Evolutionary conservation across 371 early-diverging fungal species (phyloP).

Genomic region (Mortierella sp.): DNA sequence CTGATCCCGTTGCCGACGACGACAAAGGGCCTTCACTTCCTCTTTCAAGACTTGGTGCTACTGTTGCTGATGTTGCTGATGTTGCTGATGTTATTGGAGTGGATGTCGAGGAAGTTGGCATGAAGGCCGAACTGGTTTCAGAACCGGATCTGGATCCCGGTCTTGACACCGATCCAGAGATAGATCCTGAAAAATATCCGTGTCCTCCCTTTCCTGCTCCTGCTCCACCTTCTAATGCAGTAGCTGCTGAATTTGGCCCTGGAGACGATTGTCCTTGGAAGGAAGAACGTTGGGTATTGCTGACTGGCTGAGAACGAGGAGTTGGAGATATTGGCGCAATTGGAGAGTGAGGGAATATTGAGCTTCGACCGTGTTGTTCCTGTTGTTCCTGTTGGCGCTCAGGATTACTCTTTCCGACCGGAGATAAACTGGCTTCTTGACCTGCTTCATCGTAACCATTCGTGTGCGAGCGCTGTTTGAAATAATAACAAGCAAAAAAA

Average conservation of each 20-base stretch:
- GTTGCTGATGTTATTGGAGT: conserved; percentile 5
- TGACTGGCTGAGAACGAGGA: neutral
- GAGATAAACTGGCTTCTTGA: conserved; percentile 14
- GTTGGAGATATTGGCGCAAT: conserved; percentile 1
- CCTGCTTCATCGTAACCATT: conserved; percentile 17
- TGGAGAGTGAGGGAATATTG: conserved; percentile 7
- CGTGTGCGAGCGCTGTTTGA: conserved; percentile 37
- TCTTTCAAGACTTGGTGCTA: neutral
- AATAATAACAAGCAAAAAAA: neutral
- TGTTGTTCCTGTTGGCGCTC: conserved; percentile 9
- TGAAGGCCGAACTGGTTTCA: conserved; percentile 19
- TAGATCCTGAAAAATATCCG: neutral
- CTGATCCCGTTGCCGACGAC: neutral
- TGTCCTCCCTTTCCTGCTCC: neutral
- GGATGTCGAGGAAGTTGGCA: conserved; percentile 4
- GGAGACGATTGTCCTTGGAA: conserved; percentile 20
- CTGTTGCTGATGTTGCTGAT: conserved; percentile 2
- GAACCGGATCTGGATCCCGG: conserved; percentile 31
- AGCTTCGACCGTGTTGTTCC: neutral
- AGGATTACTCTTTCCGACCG: neutral
- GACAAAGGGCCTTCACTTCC: neutral
- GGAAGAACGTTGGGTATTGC: conserved; percentile 3
- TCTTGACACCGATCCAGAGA: conserved; percentile 24
- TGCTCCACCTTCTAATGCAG: neutral
- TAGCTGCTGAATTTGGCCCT: neutral